Base-by-base conservation (phyloP, 2,329 filamentous ascomycete genomes). In the Dothiorella sarmentorum region DNA sequence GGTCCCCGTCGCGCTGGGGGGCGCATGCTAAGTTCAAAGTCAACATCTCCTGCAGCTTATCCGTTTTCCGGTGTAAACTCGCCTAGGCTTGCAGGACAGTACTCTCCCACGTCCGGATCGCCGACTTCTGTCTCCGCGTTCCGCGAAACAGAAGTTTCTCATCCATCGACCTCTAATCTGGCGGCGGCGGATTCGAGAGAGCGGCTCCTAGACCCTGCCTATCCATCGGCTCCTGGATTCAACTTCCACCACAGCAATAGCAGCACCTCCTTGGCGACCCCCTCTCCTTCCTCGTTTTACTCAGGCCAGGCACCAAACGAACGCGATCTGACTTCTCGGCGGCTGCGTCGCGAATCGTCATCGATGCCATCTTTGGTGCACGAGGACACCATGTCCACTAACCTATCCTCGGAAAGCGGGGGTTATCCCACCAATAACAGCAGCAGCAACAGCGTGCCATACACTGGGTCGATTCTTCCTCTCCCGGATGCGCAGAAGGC, bases 331-430 rank as follows among this genome's bases (percentile, higher is more conserved):
- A 63, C 67, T n/a, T 69, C 71, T 15, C 64, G 72, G 15, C 63
- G 71, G 27, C 63, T 70, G 15, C 61, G 62, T 31, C 67, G 70
- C 24, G 71, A 73, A 15, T 56, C 65, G 6, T 38, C 63, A 17
- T 64, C 66, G 22, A 64, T 72, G 7, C 73, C 73, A 18, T 63
- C 66, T 11, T 66, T 75, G 31, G 67, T 67, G n/a, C 73, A 71
- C 35, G 71, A 74, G 51, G 73, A 75, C 20, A 58, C 56, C 20
- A 58, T 27, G 15, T 38, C 57, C 7, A 59, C 57, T 29, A 59
- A 69, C 0, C 57, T 72, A 37, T 75, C 73, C n/a, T 75, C 73
- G 1, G 70, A 74, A 51, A 73, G 71, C 37, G 65, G 67, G 4
- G 65, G 52, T 18, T 53, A 59, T 31, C 26, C 68, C 18, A 68